Percentiles rank a stretch among this genome's conserved stretches.
These are phyloP conservation scores for Eimeria maxima DNA, from an alignment of 169 alveolate genomes.

Conservation along the genomic window DNA sequence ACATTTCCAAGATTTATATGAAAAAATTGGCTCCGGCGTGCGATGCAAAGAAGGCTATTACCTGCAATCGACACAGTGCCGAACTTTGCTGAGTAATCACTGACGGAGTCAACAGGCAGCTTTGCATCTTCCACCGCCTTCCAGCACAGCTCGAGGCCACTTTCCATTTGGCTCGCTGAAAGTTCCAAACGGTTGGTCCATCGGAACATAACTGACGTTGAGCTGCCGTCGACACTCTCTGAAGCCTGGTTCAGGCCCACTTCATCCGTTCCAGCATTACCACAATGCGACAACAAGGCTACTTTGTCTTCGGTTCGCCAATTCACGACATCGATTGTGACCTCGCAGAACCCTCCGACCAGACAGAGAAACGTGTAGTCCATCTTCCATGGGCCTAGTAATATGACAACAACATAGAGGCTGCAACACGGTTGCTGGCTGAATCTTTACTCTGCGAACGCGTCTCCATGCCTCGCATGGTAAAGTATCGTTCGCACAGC, in stretches of 20 bases:
- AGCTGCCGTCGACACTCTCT: conserved; percentile 26
- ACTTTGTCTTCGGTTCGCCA: conserved; percentile 14
- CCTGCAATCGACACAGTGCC: conserved; percentile 57
- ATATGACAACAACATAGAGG: not conserved
- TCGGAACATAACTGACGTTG: not conserved
- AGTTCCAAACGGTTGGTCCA: conserved; percentile 42
- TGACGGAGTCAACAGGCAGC: not conserved
- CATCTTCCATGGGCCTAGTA: conserved; percentile 40
- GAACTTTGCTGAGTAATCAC: conserved; percentile 53
- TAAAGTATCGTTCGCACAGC: not conserved
- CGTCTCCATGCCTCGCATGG: not conserved
- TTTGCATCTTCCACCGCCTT: conserved; percentile 12
- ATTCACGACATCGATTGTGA: conserved; percentile 45
- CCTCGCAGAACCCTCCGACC: conserved; percentile 52
- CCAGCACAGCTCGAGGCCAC: conserved; percentile 67
- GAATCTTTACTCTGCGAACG: not conserved
- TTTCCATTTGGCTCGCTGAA: conserved; percentile 47
- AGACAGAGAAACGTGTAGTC: conserved; percentile 13
- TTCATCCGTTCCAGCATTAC: not conserved
- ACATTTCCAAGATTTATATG: not conserved
- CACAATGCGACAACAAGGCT: conserved; percentile 44
- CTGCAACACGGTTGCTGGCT: not conserved
- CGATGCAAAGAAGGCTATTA: not conserved
- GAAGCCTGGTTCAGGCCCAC: conserved; percentile 33
- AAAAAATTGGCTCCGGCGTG: not conserved